phyloP scores from a whole-genome alignment of 257 asterid species.

The Solanum etuberosum region DNA sequence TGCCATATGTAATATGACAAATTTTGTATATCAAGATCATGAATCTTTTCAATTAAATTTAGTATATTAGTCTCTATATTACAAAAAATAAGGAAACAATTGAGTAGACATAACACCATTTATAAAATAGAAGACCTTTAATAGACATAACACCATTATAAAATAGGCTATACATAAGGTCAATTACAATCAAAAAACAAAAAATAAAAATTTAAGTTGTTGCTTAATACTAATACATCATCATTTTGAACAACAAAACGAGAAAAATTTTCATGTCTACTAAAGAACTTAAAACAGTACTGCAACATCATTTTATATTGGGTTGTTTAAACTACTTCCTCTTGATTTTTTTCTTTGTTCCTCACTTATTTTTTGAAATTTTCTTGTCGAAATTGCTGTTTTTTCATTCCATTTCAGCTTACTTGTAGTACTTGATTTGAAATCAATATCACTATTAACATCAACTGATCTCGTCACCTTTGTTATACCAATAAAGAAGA shows the following conservation, averaged over 20 bases:
- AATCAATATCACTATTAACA: not conserved
- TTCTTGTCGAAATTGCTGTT: not conserved
- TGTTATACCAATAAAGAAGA: no score
- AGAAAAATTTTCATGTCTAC: not conserved
- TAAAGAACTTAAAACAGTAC: not conserved
- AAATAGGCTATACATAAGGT: not conserved
- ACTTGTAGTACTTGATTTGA: not conserved
- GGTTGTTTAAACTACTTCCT: not conserved
- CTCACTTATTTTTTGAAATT: not conserved
- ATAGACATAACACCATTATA: not conserved
- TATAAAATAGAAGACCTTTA: no score
- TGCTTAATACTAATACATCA: not conserved
- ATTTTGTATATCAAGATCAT: no score
- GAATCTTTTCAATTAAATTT: not conserved
- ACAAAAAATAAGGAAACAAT: no score
- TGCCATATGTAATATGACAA: not conserved
- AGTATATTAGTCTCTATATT: no score
- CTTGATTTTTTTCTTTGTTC: not conserved
- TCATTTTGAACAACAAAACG: no score
- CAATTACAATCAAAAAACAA: no score
- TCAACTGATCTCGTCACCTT: no score
- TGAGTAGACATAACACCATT: not conserved
- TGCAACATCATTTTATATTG: no score
- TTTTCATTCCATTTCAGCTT: not conserved
- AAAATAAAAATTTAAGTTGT: no score